A percentile compares a stretch with the other conserved stretches of the same genome.
These are phyloP conservation scores for Aspergillus steynii DNA, from an alignment of 495 filamentous ascomycete species.

Conservation along the genomic window DNA sequence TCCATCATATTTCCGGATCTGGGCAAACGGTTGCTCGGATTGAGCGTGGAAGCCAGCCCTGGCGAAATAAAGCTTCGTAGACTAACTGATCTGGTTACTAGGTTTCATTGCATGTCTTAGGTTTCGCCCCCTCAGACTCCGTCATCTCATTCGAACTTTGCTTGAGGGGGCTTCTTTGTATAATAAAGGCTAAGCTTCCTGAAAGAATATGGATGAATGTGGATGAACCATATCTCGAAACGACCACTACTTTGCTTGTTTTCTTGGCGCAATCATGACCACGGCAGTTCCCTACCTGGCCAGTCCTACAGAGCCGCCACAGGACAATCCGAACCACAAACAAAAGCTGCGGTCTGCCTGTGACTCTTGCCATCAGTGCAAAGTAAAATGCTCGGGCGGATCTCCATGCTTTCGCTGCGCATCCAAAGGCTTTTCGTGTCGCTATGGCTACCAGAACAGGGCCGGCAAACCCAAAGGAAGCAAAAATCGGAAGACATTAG, in stretches of 20 bases:
- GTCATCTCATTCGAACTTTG: neutral
- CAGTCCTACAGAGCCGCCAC: neutral
- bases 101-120: neutral
- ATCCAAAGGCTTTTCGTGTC: neutral
- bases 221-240: neutral
- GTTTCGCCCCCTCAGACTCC: neutral
- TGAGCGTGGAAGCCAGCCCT: neutral
- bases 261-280: neutral
- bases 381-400: neutral
- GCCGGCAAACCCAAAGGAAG: neutral
- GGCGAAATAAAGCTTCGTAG: neutral
- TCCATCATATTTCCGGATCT: neutral
- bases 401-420: neutral
- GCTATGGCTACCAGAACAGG: neutral
- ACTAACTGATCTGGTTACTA: neutral
- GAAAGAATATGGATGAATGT: neutral
- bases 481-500: neutral
- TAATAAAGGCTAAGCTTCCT: neutral
- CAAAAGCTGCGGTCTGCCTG: slow-evolving; percentile 1
- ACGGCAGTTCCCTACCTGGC: neutral
- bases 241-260: neutral
- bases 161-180: neutral
- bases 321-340: neutral
- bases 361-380: neutral
- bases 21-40: neutral